Evolutionary conservation across 1,139 yeast species (phyloP).

Genomic region (Tardiomyces depauwii): DNA sequence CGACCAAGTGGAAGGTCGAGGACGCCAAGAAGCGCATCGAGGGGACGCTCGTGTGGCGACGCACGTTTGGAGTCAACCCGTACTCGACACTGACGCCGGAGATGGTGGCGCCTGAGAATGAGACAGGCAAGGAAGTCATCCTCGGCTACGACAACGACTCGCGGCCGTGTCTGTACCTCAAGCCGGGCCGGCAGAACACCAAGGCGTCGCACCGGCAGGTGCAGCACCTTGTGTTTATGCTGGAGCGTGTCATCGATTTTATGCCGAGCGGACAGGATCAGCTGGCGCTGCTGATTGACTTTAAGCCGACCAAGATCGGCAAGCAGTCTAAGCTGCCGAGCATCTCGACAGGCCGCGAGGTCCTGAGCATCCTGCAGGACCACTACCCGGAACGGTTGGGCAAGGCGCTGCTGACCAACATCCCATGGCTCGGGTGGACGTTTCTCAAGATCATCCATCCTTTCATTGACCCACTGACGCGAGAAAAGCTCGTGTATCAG

Average conservation of each 20-base stretch:
- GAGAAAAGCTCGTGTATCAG: constrained; percentile 84
- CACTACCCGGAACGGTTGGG: constrained; percentile 96
- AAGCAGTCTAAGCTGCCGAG: constrained; percentile 69
- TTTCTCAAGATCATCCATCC: constrained; percentile 85
- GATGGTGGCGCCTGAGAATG: constrained; percentile 56
- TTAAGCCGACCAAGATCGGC: constrained; percentile 51
- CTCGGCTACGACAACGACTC: constrained; percentile 82
- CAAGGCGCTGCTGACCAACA: constrained; percentile 77
- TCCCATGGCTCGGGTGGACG: constrained; percentile 88
- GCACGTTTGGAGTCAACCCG: constrained; percentile 77
- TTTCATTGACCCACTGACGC: constrained; percentile 87
- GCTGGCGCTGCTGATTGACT: constrained; percentile 79
- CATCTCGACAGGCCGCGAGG: constrained; percentile 67
- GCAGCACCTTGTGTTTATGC: constrained; percentile 82
- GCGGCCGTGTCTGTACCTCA: constrained; percentile 80
- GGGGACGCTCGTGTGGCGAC: constrained; percentile 77
- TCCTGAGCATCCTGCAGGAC: constrained; percentile 76
- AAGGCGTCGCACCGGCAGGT: constrained; percentile 79
- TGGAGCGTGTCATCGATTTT: constrained; percentile 79
- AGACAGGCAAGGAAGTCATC: constrained; percentile 80
- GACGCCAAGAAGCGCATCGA: constrained; percentile 66
- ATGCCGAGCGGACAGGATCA: constrained; percentile 97
- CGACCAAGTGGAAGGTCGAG: constrained; percentile 74
- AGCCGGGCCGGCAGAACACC: constrained; percentile 92
- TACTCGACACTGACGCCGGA: constrained; percentile 47